These are phyloP conservation scores for Rhizoclosmatium sp. DNA, from an alignment of 192 early-diverging fungal species.

Conservation along the genomic window DNA sequence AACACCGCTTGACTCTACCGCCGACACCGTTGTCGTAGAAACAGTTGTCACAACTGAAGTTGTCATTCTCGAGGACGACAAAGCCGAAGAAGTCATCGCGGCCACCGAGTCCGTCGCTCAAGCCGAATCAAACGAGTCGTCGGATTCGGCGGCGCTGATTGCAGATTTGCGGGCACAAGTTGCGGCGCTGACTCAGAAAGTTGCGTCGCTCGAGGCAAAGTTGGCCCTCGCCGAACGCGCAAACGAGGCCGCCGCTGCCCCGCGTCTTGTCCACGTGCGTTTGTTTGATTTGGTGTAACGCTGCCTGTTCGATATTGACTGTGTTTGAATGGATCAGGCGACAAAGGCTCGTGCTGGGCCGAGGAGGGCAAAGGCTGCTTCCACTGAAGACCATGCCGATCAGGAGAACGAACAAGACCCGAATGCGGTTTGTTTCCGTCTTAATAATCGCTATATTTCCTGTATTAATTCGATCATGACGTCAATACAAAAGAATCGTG, in stretches of 20 bases:
- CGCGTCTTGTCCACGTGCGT: slow-evolving; percentile 22
- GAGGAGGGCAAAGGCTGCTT: background rate
- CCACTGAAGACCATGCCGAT: background rate
- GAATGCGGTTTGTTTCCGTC: background rate
- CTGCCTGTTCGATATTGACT: background rate
- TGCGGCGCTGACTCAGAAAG: slow-evolving; percentile 11
- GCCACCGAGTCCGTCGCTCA: background rate
- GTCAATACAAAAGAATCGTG: background rate
- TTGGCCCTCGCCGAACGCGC: slow-evolving; percentile 2
- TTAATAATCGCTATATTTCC: too few species aligned
- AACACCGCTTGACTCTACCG: background rate
- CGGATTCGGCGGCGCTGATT: slow-evolving; percentile 24
- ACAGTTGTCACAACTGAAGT: background rate
- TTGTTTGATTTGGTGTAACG: background rate
- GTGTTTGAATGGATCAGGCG: background rate
- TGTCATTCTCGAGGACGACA: background rate
- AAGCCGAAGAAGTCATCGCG: background rate
- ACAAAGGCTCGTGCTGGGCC: background rate
- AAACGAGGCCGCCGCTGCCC: background rate
- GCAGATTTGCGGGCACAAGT: slow-evolving; percentile 15
- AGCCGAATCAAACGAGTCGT: background rate
- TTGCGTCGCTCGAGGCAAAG: slow-evolving; percentile 6
- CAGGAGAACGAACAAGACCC: background rate
- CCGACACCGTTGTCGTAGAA: background rate
- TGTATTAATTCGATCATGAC: background rate